These are phyloP conservation scores for Cytospora piceicola DNA, from an alignment of 2,329 filamentous ascomycete species.

Conservation along the genomic window DNA sequence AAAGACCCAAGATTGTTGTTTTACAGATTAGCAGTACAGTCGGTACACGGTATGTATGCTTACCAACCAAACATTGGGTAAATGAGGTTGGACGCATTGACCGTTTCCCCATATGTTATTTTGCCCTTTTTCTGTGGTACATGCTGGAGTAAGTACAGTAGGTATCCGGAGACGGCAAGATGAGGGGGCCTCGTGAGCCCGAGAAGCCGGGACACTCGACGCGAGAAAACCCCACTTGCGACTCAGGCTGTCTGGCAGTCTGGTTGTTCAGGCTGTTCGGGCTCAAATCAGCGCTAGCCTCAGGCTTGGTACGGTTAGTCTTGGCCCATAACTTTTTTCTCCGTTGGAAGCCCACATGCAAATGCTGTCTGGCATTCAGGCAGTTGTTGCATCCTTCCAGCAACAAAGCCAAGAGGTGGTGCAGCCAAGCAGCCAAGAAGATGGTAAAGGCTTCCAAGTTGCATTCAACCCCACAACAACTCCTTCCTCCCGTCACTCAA, in stretches of 20 bases:
- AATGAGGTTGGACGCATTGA: too few relatives aligned
- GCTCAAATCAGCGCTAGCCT: neutral
- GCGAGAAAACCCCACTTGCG: neutral
- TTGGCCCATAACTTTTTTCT: neutral
- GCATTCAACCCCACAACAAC: neutral
- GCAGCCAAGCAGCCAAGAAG: too few relatives aligned
- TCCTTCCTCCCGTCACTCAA: neutral
- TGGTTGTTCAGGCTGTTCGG: too few relatives aligned
- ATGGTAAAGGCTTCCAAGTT: neutral
- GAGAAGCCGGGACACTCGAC: neutral
- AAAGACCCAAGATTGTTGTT: too few relatives aligned
- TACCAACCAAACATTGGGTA: neutral
- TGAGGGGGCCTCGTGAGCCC: neutral
- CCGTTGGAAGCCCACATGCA: neutral
- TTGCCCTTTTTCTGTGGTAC: too few relatives aligned
- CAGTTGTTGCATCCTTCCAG: neutral
- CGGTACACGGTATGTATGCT: neutral
- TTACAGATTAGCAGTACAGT: too few relatives aligned
- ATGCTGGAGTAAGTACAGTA: too few relatives aligned
- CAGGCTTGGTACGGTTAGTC: neutral
- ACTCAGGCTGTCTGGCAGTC: neutral
- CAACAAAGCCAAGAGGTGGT: too few relatives aligned
- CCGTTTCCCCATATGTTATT: too few relatives aligned
- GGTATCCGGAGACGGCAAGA: neutral
- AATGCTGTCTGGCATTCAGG: too few relatives aligned